These are phyloP conservation scores for Lachancea dasiensis DNA, from an alignment of 805 yeast genomes.

Conservation along the genomic window DNA sequence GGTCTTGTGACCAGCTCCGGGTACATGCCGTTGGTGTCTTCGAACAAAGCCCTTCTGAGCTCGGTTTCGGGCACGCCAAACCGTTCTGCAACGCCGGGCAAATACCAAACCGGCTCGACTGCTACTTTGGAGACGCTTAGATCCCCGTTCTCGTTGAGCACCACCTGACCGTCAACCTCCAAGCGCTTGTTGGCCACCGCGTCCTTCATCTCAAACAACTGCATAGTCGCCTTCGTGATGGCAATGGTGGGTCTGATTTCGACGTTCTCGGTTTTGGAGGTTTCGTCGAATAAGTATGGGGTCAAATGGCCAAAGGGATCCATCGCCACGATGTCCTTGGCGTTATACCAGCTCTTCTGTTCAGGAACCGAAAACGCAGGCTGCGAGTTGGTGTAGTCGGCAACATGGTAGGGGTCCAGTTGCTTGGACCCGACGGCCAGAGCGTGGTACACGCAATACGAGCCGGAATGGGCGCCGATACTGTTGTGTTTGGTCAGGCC, in stretches of 20 bases:
- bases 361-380: conserved; percentile 54
- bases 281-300: conserved; percentile 49
- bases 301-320: conserved; percentile 65
- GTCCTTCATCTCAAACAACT: conserved; percentile 51
- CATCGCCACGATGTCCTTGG: conserved; percentile 54
- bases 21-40: conserved; percentile 67
- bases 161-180: conserved; percentile 54
- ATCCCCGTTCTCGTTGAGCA: conserved; percentile 54
- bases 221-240: conserved; percentile 60
- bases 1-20: conserved; percentile 65
- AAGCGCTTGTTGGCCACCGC: conserved; percentile 49
- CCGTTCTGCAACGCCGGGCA: conserved; percentile 63
- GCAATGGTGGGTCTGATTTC: conserved; percentile 62
- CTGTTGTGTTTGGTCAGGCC: conserved; percentile 53
- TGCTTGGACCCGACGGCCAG: conserved; percentile 58
- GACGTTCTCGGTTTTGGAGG: conserved; percentile 41
- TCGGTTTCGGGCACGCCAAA: conserved; percentile 51
- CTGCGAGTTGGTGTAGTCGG: conserved; percentile 58
- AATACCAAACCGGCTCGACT: conserved; percentile 65
- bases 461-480: conserved; percentile 61
- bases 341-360: conserved; percentile 50
- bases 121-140: conserved; percentile 59
- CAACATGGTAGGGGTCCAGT: conserved; percentile 44
- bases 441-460: conserved; percentile 60
- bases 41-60: conserved; percentile 54